Conservation (phyloP, 768 basidiomycete species). For the Naganishia randhawae region DNA sequence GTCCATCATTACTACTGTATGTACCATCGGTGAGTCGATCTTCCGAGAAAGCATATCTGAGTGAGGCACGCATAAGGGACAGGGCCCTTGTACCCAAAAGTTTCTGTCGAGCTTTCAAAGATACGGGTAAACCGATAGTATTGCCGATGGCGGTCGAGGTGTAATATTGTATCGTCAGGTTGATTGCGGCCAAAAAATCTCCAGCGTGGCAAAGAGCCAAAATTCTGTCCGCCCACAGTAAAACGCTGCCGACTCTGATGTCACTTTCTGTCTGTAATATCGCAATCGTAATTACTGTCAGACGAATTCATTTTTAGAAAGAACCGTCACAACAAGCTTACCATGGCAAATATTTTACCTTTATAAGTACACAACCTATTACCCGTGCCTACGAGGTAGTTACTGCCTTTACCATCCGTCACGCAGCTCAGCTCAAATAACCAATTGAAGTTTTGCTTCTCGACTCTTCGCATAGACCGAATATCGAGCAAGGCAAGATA, state of each 20-base stretch:
- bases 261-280: constrained; percentile 34
- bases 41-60: constrained; percentile 86
- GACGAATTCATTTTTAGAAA: background rate
- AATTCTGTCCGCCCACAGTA: constrained; percentile 93
- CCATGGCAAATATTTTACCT: constrained; percentile 84
- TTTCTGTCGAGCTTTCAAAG: constrained; percentile 58
- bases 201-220: constrained; percentile 75
- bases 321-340: constrained; percentile 48
- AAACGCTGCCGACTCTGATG: constrained; percentile 73
- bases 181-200: constrained; percentile 85
- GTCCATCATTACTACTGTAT: constrained; percentile 71
- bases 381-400: constrained; percentile 55
- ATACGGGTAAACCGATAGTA: constrained; percentile 75
- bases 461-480: constrained; percentile 59
- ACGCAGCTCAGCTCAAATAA: constrained; percentile 18
- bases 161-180: constrained; percentile 77
- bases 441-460: constrained; percentile 43
- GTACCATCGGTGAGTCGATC: constrained; percentile 88
- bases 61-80: constrained; percentile 81
- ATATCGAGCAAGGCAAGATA: constrained; percentile 70
- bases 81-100: constrained; percentile 71
- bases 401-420: background rate
- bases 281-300: background rate
- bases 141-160: constrained; percentile 72
- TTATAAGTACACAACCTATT: constrained; percentile 62